These are phyloP conservation scores for Ganoderma lingzhi DNA, from an alignment of 1,284 basidiomycete species.

Conservation along the genomic window DNA sequence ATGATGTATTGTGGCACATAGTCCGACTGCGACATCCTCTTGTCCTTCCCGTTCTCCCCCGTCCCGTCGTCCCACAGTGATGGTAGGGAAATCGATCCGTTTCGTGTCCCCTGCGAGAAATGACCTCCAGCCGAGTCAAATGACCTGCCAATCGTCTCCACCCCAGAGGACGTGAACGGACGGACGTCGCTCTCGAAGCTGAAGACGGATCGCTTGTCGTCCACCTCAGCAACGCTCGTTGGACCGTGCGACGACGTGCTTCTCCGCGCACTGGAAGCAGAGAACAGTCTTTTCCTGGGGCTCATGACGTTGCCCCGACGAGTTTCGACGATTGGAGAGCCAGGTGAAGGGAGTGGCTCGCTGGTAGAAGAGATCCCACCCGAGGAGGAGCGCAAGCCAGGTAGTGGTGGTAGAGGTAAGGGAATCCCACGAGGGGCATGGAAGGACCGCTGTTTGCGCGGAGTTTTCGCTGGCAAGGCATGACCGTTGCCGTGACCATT, in stretches of 20 bases:
- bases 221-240: slow-evolving; percentile 49
- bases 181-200: slow-evolving; percentile 47
- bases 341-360: slow-evolving; percentile 32
- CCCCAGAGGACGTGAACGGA: slow-evolving; percentile 24
- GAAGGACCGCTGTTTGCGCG: slow-evolving; percentile 48
- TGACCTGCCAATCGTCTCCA: slow-evolving; percentile 37
- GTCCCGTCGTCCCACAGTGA: slow-evolving; percentile 59
- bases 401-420: slow-evolving; percentile 44
- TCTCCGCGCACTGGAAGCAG: slow-evolving; percentile 57
- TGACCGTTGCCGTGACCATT: slow-evolving; percentile 17
- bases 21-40: slow-evolving; percentile 45
- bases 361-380: slow-evolving; percentile 22
- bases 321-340: slow-evolving; percentile 31
- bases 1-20: slow-evolving; percentile 70
- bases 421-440: slow-evolving; percentile 41
- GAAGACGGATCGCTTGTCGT: slow-evolving; percentile 59
- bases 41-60: slow-evolving; percentile 15
- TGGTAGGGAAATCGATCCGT: slow-evolving; percentile 42
- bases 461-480: slow-evolving; percentile 30
- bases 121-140: slow-evolving; percentile 38
- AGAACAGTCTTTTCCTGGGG: slow-evolving; percentile 66
- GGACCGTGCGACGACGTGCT: slow-evolving; percentile 56
- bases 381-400: slow-evolving; percentile 39
- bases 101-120: slow-evolving; percentile 39
- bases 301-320: slow-evolving; percentile 32